A percentile compares a stretch with the other conserved stretches of the same genome.
Conservation (phyloP, 768 basidiomycete genomes). For the Austroboletus eburneus region DNA sequence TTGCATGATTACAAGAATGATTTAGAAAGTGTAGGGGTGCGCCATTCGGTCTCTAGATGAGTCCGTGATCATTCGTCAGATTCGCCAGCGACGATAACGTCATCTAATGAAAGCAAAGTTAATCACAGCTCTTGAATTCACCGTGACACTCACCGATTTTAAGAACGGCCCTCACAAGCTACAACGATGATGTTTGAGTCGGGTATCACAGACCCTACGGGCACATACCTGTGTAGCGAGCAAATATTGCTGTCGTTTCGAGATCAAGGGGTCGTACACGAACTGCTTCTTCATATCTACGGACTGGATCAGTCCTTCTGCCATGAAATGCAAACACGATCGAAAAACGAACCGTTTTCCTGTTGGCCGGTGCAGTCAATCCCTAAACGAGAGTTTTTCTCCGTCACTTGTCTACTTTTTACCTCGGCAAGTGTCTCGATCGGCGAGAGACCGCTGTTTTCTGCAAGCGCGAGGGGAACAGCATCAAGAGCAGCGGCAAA, state of each 20-base stretch:
- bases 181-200: slow-evolving; percentile 5
- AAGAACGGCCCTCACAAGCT: slow-evolving; percentile 82
- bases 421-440: slow-evolving; percentile 97
- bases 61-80: slow-evolving; percentile 52
- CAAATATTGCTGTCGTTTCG: slow-evolving; percentile 94
- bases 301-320: not conserved
- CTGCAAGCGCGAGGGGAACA: slow-evolving; percentile 93
- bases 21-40: slow-evolving; percentile 16
- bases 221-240: slow-evolving; percentile 84
- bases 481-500: slow-evolving; percentile 94
- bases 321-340: not conserved
- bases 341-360: slow-evolving; percentile 65
- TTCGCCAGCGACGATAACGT: slow-evolving; percentile 72
- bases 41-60: slow-evolving; percentile 12
- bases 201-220: not conserved
- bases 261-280: slow-evolving; percentile 95
- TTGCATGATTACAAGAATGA: slow-evolving; percentile 24
- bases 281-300: slow-evolving; percentile 97
- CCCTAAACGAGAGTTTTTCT: slow-evolving; percentile 80
- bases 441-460: slow-evolving; percentile 94
- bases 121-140: slow-evolving; percentile 1
- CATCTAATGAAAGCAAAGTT: slow-evolving; percentile 44
- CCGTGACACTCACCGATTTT: slow-evolving; percentile 65
- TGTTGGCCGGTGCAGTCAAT: slow-evolving; percentile 89
- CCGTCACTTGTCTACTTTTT: slow-evolving; percentile 86